Evolutionary conservation across 2,329 filamentous ascomycete species (phyloP).

Genomic region (Fonsecaea monophora): DNA sequence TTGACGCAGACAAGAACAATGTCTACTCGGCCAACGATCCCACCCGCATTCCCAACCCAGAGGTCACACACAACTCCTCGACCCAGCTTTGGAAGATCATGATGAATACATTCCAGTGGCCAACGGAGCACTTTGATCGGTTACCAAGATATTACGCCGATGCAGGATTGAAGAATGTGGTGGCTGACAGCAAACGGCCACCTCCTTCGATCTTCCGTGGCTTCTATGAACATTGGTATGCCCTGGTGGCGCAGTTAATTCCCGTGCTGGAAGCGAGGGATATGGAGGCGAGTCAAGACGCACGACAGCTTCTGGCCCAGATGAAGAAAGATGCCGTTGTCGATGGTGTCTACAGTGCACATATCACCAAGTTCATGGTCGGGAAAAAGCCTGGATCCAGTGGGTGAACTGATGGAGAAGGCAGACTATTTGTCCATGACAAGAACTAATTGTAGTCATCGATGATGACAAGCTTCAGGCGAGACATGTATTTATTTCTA

Average conservation of each 20-base stretch:
- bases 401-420: neutral
- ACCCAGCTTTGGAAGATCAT: constrained; percentile 24
- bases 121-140: constrained; percentile 17
- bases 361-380: constrained; percentile 22
- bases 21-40: constrained; percentile 19
- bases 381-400: constrained; percentile 14
- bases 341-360: constrained; percentile 23
- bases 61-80: constrained; percentile 21
- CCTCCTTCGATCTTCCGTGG: constrained; percentile 21
- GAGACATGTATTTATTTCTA: neutral
- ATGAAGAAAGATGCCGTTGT: constrained; percentile 20
- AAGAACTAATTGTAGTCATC: neutral
- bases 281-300: constrained; percentile 13
- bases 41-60: constrained; percentile 11
- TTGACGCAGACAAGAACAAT: constrained; percentile 33
- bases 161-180: constrained; percentile 16
- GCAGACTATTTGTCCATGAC: neutral
- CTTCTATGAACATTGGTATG: constrained; percentile 27
- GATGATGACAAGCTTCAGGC: neutral
- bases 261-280: constrained; percentile 20
- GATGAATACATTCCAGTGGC: constrained; percentile 24
- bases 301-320: constrained; percentile 15
- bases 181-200: constrained; percentile 15
- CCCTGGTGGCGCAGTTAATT: constrained; percentile 19
- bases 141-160: constrained; percentile 17